These are phyloP conservation scores for Cryptosporidium bovis DNA, from an alignment of 169 alveolate genomes.

Conservation along the genomic window DNA sequence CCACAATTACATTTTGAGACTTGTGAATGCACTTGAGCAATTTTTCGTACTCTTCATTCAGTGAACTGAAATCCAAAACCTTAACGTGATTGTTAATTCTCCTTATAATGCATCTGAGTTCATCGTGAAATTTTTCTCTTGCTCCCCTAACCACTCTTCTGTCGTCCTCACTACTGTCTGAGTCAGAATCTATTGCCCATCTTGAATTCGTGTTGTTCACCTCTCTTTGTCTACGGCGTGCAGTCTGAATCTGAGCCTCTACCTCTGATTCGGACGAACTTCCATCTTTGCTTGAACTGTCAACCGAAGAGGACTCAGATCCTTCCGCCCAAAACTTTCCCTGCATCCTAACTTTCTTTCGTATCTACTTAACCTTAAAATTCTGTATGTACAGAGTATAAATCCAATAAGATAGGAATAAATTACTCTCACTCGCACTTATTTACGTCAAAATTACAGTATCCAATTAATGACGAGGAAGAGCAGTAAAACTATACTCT, in stretches of 20 bases:
- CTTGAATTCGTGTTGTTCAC: constrained; percentile 76
- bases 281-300: constrained; percentile 73
- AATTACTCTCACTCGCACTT: background rate
- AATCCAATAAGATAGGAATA: background rate
- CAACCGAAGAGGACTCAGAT: constrained; percentile 79
- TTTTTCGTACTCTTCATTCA: constrained; percentile 84
- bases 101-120: constrained; percentile 78
- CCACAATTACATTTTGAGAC: constrained; percentile 75
- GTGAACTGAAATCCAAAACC: constrained; percentile 81
- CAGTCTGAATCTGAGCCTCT: constrained; percentile 26
- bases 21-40: constrained; percentile 82
- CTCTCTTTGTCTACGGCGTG: constrained; percentile 60
- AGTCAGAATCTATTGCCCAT: constrained; percentile 75
- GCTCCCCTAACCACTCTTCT: constrained; percentile 85
- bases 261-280: constrained; percentile 54
- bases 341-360: constrained; percentile 77
- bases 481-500: background rate
- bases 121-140: constrained; percentile 85
- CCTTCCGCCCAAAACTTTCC: constrained; percentile 90
- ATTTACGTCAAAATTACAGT: background rate
- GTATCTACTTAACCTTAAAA: background rate
- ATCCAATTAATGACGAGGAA: too few relatives aligned
- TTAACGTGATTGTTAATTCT: constrained; percentile 82
- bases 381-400: background rate
- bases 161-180: constrained; percentile 85